Conservation (phyloP, 164 flowering plant genomes). For the Nymphaea colorata region DNA sequence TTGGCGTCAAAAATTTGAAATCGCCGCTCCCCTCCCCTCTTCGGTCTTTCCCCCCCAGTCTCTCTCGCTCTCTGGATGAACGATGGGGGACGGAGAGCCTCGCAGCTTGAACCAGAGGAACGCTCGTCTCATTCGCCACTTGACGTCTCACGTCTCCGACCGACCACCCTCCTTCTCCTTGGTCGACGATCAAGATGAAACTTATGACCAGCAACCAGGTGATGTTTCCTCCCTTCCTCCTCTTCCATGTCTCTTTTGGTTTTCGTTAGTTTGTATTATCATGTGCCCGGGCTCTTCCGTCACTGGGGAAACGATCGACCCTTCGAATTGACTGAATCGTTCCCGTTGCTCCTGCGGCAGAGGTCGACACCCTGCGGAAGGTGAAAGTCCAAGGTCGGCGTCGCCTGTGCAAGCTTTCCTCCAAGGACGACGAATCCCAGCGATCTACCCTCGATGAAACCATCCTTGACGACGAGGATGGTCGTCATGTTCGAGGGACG, state of each 20-base stretch:
- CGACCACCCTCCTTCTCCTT: background rate
- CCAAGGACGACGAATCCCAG: background rate
- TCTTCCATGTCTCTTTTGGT: background rate
- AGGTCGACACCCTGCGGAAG: constrained; percentile 19
- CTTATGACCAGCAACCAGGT: background rate
- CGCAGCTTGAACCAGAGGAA: constrained; percentile 60
- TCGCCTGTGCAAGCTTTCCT: constrained; percentile 37
- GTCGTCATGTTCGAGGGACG: constrained; percentile 9
- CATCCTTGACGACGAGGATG: constrained; percentile 1
- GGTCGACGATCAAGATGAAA: background rate
- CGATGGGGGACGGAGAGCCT: constrained; percentile 36
- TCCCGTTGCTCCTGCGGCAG: constrained; percentile 1
- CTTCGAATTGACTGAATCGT: background rate
- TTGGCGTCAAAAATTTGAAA: too few relatives aligned
- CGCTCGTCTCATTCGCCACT: constrained; percentile 38
- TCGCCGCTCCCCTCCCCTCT: too few relatives aligned
- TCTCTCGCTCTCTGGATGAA: background rate
- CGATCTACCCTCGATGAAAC: constrained; percentile 11
- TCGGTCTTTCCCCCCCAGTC: background rate
- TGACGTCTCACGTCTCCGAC: constrained; percentile 21
- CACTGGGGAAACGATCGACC: background rate
- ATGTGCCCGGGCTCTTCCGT: background rate
- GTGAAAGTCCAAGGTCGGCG: constrained; percentile 37
- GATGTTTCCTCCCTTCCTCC: background rate
- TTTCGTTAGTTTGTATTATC: background rate